Conservation (phyloP, 768 basidiomycete genomes). For the Lactifluus rugatus region DNA sequence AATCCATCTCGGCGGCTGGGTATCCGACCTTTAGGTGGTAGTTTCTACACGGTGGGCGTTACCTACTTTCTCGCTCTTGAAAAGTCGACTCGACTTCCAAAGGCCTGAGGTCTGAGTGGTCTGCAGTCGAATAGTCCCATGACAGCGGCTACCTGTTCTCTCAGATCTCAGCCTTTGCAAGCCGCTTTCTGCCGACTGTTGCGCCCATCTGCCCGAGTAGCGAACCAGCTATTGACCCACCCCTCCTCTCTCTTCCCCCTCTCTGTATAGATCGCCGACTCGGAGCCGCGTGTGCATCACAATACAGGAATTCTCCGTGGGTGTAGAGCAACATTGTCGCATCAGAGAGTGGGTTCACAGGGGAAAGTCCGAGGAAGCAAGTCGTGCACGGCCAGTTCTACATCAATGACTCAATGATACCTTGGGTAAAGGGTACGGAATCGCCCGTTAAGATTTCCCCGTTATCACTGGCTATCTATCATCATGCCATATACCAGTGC, state of each 20-base stretch:
- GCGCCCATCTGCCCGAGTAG: neutral
- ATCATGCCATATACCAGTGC: neutral
- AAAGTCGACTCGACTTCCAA: too few species aligned
- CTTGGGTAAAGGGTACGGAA: neutral
- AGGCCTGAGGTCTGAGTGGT: too few species aligned
- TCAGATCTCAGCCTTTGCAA: too few species aligned
- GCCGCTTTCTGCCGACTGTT: neutral
- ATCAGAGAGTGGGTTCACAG: neutral
- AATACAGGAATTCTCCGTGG: neutral
- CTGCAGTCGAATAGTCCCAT: neutral
- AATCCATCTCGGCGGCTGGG: too few species aligned
- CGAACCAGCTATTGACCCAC: neutral
- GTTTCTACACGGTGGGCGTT: neutral
- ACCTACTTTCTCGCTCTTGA: too few species aligned
- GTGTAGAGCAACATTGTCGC: neutral
- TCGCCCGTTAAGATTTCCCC: neutral
- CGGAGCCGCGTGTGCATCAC: neutral
- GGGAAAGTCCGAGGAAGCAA: neutral
- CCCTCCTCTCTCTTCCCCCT: too few species aligned
- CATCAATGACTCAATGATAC: too few species aligned
- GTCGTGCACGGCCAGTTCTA: too few species aligned
- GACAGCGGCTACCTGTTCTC: too few species aligned
- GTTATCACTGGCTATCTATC: neutral
- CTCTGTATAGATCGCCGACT: neutral
- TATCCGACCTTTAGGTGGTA: too few species aligned